Evolutionary conservation across 208 protist species (phyloP).

Genomic region (Trypanosoma conorhini): DNA sequence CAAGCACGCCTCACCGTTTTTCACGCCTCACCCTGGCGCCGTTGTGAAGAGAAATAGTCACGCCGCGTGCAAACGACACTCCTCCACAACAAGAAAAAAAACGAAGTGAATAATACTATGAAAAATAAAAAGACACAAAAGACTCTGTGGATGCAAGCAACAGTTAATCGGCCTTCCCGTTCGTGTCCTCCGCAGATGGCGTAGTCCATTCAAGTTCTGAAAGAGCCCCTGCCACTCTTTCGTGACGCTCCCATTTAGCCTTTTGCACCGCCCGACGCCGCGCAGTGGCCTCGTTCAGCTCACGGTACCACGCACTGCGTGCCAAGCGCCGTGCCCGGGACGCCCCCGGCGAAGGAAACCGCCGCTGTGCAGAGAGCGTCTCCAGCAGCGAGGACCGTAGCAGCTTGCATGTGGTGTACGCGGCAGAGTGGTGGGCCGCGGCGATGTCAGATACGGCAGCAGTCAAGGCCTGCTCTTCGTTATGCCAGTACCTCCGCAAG

Average conservation of each 20-base stretch:
- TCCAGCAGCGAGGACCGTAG: constrained; percentile 19
- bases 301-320: constrained; percentile 1
- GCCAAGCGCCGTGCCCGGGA: neutral
- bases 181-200: neutral
- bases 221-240: neutral
- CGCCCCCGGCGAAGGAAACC: constrained; percentile 14
- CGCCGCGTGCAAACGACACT: neutral
- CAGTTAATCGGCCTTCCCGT: neutral
- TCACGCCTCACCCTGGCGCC: too few relatives aligned
- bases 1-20: too few relatives aligned
- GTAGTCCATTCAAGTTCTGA: constrained; percentile 1
- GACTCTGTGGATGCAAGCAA: neutral
- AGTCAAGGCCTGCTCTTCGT: neutral
- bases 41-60: too few relatives aligned
- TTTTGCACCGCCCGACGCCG: constrained; percentile 1
- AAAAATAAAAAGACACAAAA: neutral
- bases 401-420: constrained; percentile 13
- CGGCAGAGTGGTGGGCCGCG: constrained; percentile 3
- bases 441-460: neutral
- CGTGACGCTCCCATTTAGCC: constrained; percentile 16
- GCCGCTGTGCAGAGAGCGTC: constrained; percentile 14
- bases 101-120: neutral
- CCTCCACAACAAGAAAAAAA: neutral
- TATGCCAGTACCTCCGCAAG: neutral
- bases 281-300: constrained; percentile 1